phyloP scores from a whole-genome alignment of 78 protist species.

The Trichosphaerium sp. region DNA sequence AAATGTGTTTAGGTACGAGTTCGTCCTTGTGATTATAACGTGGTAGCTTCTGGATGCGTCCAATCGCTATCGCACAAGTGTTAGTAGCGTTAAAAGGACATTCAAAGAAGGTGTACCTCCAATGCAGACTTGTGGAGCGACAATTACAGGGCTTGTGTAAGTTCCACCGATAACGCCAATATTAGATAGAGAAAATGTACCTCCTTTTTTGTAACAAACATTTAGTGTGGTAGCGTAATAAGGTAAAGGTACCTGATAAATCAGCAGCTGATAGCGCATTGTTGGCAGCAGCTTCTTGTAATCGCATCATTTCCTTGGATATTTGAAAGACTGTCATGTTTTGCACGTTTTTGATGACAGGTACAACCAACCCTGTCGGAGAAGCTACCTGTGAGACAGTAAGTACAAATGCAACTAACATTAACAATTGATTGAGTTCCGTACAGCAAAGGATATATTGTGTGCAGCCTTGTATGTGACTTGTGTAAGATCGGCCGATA shows the following conservation, averaged over 20 bases:
- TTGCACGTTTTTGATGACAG: constrained; percentile 82
- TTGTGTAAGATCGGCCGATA: constrained; percentile 35
- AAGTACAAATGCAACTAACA: too few relatives aligned
- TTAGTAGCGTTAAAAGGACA: too few relatives aligned
- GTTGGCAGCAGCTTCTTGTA: constrained; percentile 39
- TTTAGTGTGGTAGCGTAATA: too few relatives aligned
- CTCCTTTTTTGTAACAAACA: constrained; percentile 57
- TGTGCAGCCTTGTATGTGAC: constrained; percentile 58
- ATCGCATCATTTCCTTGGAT: constrained; percentile 77
- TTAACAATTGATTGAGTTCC: too few relatives aligned
- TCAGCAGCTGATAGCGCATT: constrained; percentile 29
- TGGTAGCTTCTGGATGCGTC: constrained; percentile 64
- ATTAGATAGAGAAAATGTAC: constrained; percentile 84
- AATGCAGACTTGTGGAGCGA: constrained; percentile 58
- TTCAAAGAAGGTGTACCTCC: constrained; percentile 8
- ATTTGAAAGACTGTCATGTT: constrained; percentile 65
- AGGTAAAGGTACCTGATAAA: constrained; percentile 17
- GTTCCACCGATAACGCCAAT: constrained; percentile 91
- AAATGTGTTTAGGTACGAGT: constrained; percentile 20
- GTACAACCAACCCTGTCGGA: constrained; percentile 84
- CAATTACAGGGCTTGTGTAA: constrained; percentile 68
- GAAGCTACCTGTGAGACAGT: too few relatives aligned
- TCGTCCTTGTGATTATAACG: constrained; percentile 51
- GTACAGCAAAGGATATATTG: too few relatives aligned
- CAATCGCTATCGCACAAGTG: too few relatives aligned